Base-by-base conservation (phyloP, 2,329 filamentous ascomycete genomes). In the Microascus cirrosus region DNA sequence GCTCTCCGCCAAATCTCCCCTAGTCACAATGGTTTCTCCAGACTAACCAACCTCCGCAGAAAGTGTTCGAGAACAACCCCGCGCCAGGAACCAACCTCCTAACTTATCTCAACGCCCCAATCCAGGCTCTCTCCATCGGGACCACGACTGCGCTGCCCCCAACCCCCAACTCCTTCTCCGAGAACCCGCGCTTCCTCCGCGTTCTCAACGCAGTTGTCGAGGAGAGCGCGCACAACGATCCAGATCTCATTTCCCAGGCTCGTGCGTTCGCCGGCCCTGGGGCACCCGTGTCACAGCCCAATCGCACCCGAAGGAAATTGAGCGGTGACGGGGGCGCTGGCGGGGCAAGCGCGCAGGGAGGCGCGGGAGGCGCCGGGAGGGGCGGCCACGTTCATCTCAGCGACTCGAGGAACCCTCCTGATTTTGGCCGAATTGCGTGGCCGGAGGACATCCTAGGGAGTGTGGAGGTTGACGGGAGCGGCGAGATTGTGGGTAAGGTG, bases 381-480 rank as follows among this genome's bases (percentile, higher is more conserved):
- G 82, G 84, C 24, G 83, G 85, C 1, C 81, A 81, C 70, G 76
- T 87, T 20, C 85, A 88, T 68, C 73, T 88, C 5, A 85, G 82
- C 58, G 85, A 88, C 65, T 65, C 73, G 57, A 73, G 85, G 57
- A 85, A 85, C 56, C 82, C 83, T 2, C 84, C 83, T 0, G 84
- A 86, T 63, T 87, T 78, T 73, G 84, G 84, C 18, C 71, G 85
- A 56, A 87, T 87, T 65, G 83, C 84, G 2, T 86, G 81, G 75
- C 84, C 84, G 1, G 84, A 87, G 64, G 84, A 88, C 64, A 88
- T 88, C 42, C 72, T 88, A 57, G 85, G 84, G 42, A 87, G 84
- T 61, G 75, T 87, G 48, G 80, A 86, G 65, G 84, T 87, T 5
- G 76, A 86, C 65, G 75, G 73, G 1, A 62, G 70, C 7, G 85